Conservation (phyloP, 768 basidiomycete species). For the Naganishia vishniacii region DNA sequence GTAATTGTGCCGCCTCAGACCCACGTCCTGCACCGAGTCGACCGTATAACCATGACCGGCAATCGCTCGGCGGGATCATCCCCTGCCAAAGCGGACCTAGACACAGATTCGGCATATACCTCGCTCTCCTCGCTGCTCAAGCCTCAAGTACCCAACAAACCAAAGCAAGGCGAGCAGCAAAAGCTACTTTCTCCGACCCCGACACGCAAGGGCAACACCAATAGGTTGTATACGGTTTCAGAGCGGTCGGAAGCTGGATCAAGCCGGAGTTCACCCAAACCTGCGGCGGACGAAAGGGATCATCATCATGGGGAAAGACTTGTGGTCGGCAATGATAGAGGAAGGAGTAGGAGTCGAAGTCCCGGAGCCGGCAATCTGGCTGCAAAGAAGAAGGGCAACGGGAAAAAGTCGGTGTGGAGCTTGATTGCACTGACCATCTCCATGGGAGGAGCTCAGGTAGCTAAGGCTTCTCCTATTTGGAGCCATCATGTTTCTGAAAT, state of each 20-base stretch:
- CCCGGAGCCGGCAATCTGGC: constrained; percentile 20
- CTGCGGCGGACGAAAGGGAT: constrained; percentile 18
- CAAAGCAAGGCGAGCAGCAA: constrained; percentile 14
- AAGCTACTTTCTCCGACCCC: constrained; percentile 19
- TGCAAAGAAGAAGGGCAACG: constrained; percentile 33
- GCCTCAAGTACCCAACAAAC: background rate
- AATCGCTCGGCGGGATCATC: background rate
- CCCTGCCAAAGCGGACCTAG: background rate
- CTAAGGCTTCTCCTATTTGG: too few species aligned
- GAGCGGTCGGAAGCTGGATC: constrained; percentile 15
- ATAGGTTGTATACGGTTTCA: constrained; percentile 14
- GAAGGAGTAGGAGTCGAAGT: background rate
- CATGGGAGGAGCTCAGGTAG: constrained; percentile 69
- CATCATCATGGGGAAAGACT: constrained; percentile 26
- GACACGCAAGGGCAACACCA: background rate
- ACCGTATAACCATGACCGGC: background rate
- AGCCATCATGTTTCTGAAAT: too few species aligned
- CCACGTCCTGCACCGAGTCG: too few species aligned
- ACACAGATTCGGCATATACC: constrained; percentile 34
- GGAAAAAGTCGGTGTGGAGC: constrained; percentile 38
- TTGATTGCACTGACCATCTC: constrained; percentile 58
- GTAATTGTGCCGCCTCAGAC: too few species aligned
- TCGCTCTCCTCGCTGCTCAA: constrained; percentile 42
- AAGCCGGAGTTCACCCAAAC: constrained; percentile 26
- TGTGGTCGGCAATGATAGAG: background rate